These are phyloP conservation scores for Seminavis robusta DNA, from an alignment of 108 stramenopile genomes.

Conservation along the genomic window DNA sequence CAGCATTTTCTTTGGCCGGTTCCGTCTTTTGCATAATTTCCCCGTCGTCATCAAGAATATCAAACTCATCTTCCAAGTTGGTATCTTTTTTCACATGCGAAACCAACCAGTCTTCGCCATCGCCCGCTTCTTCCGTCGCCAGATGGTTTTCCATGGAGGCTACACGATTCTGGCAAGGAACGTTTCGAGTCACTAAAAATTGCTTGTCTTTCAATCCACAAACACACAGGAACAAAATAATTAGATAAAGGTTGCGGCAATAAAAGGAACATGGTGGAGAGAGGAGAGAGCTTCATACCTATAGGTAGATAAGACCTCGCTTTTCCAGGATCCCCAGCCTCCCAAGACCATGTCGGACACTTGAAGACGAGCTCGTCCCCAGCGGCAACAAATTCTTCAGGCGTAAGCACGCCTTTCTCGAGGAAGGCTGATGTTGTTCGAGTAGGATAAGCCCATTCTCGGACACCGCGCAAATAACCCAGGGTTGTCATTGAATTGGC, in stretches of 20 bases:
- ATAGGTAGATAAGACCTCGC: slow-evolving; percentile 67
- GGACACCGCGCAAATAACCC: slow-evolving; percentile 45
- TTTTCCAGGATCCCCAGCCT: slow-evolving; percentile 67
- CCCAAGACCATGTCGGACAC: slow-evolving; percentile 96
- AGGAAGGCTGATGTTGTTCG: slow-evolving; percentile 83
- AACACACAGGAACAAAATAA: too few relatives aligned
- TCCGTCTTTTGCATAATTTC: slow-evolving; percentile 37
- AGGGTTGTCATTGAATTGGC: slow-evolving; percentile 5
- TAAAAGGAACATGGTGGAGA: too few relatives aligned
- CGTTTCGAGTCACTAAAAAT: slow-evolving; percentile 86
- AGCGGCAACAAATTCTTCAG: slow-evolving; percentile 66
- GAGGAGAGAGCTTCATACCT: too few relatives aligned
- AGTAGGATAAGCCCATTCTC: slow-evolving; percentile 88
- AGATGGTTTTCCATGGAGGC: slow-evolving; percentile 66
- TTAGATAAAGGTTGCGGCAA: too few relatives aligned
- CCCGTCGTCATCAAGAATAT: slow-evolving; percentile 80
- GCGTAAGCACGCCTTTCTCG: slow-evolving; percentile 90
- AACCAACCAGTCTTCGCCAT: slow-evolving; percentile 76
- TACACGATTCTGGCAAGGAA: slow-evolving; percentile 83
- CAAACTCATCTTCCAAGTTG: slow-evolving; percentile 76
- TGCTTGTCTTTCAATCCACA: too few relatives aligned
- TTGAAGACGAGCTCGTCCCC: slow-evolving; percentile 91
- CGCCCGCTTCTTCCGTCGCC: slow-evolving; percentile 32
- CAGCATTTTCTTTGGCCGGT: slow-evolving; percentile 6
- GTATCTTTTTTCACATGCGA: slow-evolving; percentile 35